Conservation (phyloP, 352 stramenopile species). For the Aphanomyces astaci region DNA sequence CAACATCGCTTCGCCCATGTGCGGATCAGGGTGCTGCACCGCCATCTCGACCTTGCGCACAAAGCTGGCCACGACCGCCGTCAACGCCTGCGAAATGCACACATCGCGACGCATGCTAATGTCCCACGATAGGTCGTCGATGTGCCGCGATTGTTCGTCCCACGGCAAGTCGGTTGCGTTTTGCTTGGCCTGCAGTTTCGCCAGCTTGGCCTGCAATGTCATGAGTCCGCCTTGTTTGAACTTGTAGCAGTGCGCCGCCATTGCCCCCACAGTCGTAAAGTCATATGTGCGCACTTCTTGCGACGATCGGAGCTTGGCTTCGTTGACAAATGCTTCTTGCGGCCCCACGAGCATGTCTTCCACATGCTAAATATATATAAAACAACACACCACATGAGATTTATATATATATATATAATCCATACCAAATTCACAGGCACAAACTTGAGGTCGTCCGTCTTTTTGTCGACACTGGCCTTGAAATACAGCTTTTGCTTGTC, state of each 20-base stretch:
- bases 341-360: slow-evolving; percentile 77
- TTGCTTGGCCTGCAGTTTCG: slow-evolving; percentile 77
- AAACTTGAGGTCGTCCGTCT: slow-evolving; percentile 69
- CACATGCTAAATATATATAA: slow-evolving; percentile 42
- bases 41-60: slow-evolving; percentile 82
- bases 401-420: background rate
- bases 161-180: slow-evolving; percentile 64
- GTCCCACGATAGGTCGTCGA: slow-evolving; percentile 81
- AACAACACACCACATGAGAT: background rate
- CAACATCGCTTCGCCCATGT: slow-evolving; percentile 74
- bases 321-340: slow-evolving; percentile 77
- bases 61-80: slow-evolving; percentile 66
- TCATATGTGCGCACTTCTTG: slow-evolving; percentile 78
- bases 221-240: slow-evolving; percentile 83
- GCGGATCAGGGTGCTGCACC: slow-evolving; percentile 63
- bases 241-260: slow-evolving; percentile 76
- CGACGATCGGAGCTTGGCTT: slow-evolving; percentile 63
- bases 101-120: slow-evolving; percentile 77
- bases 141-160: slow-evolving; percentile 71
- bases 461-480: slow-evolving; percentile 84
- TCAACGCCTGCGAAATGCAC: slow-evolving; percentile 67
- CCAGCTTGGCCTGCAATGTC: slow-evolving; percentile 61
- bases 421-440: slow-evolving; percentile 70
- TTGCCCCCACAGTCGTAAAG: slow-evolving; percentile 78
- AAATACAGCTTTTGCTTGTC: slow-evolving; percentile 87